Evolutionary conservation across 345 rosid genomes (phyloP).

Genomic region (Turnera subulata): DNA sequence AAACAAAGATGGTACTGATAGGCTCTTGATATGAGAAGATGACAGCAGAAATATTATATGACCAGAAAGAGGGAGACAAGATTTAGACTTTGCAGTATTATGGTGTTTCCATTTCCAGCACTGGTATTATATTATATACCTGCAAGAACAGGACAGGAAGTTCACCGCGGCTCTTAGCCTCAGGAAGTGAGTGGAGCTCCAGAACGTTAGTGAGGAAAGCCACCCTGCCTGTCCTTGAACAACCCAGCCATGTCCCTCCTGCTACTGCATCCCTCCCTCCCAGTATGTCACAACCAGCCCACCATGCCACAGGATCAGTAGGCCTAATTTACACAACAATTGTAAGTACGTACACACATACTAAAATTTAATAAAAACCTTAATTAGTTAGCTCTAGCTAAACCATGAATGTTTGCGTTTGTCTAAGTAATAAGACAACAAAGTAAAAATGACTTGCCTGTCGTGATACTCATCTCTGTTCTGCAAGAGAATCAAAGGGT

Average conservation of each 20-base stretch:
- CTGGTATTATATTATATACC: no score
- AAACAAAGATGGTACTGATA: no score
- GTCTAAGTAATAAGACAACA: no score
- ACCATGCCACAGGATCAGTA: slow-evolving; percentile 56
- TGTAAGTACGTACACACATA: no score
- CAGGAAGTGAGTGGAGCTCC: slow-evolving; percentile 47
- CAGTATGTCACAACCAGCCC: slow-evolving; percentile 42
- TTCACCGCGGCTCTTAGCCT: slow-evolving; percentile 61
- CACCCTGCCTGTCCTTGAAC: slow-evolving; percentile 54
- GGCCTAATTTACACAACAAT: slow-evolving; percentile 30
- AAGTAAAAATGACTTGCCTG: slow-evolving; percentile 32
- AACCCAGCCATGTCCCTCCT: slow-evolving; percentile 72
- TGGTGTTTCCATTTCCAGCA: no score
- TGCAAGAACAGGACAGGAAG: slow-evolving; percentile 61
- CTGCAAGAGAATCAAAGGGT: slow-evolving; percentile 53
- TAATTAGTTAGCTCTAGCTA: no score
- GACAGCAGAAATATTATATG: no score
- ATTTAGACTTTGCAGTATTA: no score
- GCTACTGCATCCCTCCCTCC: slow-evolving; percentile 59
- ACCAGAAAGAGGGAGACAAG: no score
- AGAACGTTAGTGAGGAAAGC: slow-evolving; percentile 63
- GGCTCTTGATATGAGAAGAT: no score
- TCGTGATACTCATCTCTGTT: slow-evolving; percentile 69
- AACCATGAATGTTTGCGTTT: no score
- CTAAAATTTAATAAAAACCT: no score